A percentile compares a stretch with the other conserved stretches of the same genome.
Evolutionary conservation across 208 protist genomes (phyloP).

Genomic region (Crithidia bombi): DNA sequence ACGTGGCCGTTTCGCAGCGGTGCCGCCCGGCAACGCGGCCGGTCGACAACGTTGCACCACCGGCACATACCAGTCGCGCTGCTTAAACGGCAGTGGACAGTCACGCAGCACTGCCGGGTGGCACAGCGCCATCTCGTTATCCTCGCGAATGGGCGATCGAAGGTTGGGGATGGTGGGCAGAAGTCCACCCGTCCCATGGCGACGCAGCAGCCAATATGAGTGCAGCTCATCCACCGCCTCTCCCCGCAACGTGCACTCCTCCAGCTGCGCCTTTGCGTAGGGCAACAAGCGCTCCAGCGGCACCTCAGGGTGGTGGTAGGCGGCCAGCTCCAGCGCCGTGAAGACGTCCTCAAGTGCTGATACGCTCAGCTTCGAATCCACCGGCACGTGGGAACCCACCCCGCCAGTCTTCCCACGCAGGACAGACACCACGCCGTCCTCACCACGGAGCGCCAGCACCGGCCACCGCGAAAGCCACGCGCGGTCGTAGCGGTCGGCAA

Average conservation of each 20-base stretch:
- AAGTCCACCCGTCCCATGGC: slow-evolving; percentile 48
- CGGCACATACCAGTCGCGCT: slow-evolving; percentile 70
- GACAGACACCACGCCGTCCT: slow-evolving; percentile 31
- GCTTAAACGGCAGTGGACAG: slow-evolving; percentile 85
- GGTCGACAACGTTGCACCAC: slow-evolving; percentile 40
- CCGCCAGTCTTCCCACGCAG: slow-evolving; percentile 56
- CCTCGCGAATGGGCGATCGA: slow-evolving; percentile 57
- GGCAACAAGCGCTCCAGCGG: slow-evolving; percentile 47
- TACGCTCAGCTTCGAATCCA: slow-evolving; percentile 15
- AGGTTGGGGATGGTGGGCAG: slow-evolving; percentile 71
- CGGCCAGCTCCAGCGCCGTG: slow-evolving; percentile 63
- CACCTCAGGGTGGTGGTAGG: slow-evolving; percentile 48
- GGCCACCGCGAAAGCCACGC: slow-evolving; percentile 54
- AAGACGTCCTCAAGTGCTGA: slow-evolving; percentile 66
- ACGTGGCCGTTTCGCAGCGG: background rate
- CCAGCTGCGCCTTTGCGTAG: slow-evolving; percentile 18
- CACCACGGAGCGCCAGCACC: slow-evolving; percentile 23
- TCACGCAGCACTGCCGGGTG: slow-evolving; percentile 62
- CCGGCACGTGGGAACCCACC: slow-evolving; percentile 23
- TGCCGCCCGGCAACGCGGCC: background rate
- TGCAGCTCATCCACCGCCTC: slow-evolving; percentile 60
- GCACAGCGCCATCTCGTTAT: slow-evolving; percentile 62
- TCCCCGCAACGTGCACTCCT: slow-evolving; percentile 15
- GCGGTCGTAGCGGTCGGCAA: slow-evolving; percentile 67
- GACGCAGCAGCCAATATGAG: slow-evolving; percentile 76